These are phyloP conservation scores for Ophiosphaerella korrae DNA, from an alignment of 2,329 filamentous ascomycete genomes.

Conservation along the genomic window DNA sequence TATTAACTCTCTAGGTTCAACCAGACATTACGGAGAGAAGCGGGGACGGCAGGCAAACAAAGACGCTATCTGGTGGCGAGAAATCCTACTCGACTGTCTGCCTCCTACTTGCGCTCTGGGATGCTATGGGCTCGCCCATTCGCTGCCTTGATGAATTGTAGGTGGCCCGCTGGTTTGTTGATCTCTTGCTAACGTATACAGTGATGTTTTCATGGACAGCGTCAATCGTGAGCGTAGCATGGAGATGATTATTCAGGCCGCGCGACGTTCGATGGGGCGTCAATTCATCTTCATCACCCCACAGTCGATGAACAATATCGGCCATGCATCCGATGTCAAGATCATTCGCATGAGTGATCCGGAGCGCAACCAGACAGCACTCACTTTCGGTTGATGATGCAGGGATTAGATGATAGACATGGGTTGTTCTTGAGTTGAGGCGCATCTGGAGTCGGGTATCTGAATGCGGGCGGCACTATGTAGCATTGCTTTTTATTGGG, in stretches of 20 bases:
- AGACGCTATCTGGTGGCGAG: slow-evolving; percentile 92
- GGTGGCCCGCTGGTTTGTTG: slow-evolving; percentile 25
- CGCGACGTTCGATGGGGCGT: slow-evolving; percentile 81
- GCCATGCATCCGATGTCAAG: slow-evolving; percentile 68
- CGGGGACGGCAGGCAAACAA: slow-evolving; percentile 77
- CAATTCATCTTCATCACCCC: slow-evolving; percentile 98
- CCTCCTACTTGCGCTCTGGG: slow-evolving; percentile 90
- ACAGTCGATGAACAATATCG: slow-evolving; percentile 69
- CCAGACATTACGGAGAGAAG: slow-evolving; percentile 72
- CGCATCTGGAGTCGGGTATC: no score
- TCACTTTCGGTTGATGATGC: slow-evolving; percentile 36
- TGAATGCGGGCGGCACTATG: no score
- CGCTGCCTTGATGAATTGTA: slow-evolving; percentile 93
- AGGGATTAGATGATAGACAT: neutral
- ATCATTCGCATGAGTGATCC: slow-evolving; percentile 71
- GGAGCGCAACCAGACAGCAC: slow-evolving; percentile 55
- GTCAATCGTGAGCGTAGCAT: slow-evolving; percentile 94
- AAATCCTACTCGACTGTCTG: slow-evolving; percentile 99
- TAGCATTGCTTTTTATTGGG: no score
- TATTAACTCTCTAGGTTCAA: slow-evolving; percentile 54
- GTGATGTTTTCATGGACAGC: slow-evolving; percentile 97
- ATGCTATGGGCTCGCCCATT: slow-evolving; percentile 95
- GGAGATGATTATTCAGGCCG: slow-evolving; percentile 87
- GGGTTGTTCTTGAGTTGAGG: no score
- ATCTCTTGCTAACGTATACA: slow-evolving; percentile 31